Evolutionary conservation across 1,139 yeast genomes (phyloP).

Genomic region (Kodamaea fungicola): DNA sequence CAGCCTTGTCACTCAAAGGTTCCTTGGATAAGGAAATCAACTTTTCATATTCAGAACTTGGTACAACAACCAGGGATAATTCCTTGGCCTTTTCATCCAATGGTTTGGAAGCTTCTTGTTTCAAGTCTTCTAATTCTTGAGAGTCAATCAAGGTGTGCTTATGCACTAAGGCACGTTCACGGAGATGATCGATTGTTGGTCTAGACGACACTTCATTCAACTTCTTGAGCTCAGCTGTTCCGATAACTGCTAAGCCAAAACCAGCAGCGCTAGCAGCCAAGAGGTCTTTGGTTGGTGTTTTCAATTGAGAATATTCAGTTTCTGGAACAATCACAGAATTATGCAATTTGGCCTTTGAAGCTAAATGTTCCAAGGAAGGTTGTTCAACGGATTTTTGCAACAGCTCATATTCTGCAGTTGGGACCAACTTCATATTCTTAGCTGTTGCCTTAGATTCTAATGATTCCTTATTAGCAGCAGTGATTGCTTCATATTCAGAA

Average conservation of each 20-base stretch:
- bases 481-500: conserved; percentile 8
- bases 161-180: conserved; percentile 8
- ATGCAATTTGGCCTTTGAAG: conserved; percentile 12
- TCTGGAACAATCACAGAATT: conserved; percentile 14
- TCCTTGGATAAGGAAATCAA: conserved; percentile 11
- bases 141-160: conserved; percentile 14
- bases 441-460: conserved; percentile 4
- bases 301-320: conserved; percentile 10
- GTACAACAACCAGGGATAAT: conserved; percentile 13
- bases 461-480: conserved; percentile 2
- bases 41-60: conserved; percentile 11
- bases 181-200: conserved; percentile 10
- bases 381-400: neutral
- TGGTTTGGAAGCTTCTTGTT: conserved; percentile 10
- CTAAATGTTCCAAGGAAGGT: conserved; percentile 13
- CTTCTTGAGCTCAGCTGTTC: conserved; percentile 12
- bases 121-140: conserved; percentile 11
- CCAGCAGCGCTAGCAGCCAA: conserved; percentile 8
- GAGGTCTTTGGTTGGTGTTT: conserved; percentile 11
- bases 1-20: conserved; percentile 20
- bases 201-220: conserved; percentile 9
- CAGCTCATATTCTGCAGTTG: conserved; percentile 3
- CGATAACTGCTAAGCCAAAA: conserved; percentile 14
- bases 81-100: conserved; percentile 14
- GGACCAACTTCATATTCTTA: conserved; percentile 12